Base-by-base conservation (phyloP, 176 grass and related monocot species). In the Otatea glauca region DNA sequence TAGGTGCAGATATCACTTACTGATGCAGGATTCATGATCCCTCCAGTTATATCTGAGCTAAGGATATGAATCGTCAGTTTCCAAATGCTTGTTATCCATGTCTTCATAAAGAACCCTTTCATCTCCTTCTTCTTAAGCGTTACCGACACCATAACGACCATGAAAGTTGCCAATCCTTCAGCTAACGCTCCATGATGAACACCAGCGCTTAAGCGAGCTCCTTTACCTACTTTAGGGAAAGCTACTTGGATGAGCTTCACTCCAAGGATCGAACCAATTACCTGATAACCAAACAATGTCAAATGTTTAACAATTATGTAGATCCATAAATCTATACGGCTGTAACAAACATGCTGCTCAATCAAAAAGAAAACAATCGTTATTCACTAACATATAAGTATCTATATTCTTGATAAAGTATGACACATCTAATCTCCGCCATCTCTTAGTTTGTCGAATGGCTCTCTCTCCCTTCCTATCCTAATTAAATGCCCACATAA, bases 11-110 rank as follows among this genome's bases (percentile, higher is more conserved):
- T 67, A 81, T 23, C 15, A 86, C 91, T 94, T 90, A 98, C 96
- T 85, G 93, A 96, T 82, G 96, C 96, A 85, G 96, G 93, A 69
- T 98, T 98, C 96, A 98, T 98, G 78, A 98, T 89, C 67, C 96
- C 96, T 77, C 96, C 96, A 76, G 91, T 96, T 72, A 94, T 86
- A 85, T 98, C 96, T 4, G 93, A 99, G 69, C 96, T 95, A 75
- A 99, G 91, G 32, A 99, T 84, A 90, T 99, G 93, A 86, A 99
- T 83, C 13, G 93, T 88, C 84, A 96, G 92, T 75, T 99, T 96
- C 50, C 85, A 94, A 44, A 99, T 83, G 80, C 91, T 99, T 5
- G 75, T 84, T 70, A 99, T 96, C 96, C 96, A 99, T 88, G 93
- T 99, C 70, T 94, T 92, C 83, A 96, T 87, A 82, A 99, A 94